Evolutionary conservation across 345 rosid species (phyloP).

Genomic region (Citrus hindsii): DNA sequence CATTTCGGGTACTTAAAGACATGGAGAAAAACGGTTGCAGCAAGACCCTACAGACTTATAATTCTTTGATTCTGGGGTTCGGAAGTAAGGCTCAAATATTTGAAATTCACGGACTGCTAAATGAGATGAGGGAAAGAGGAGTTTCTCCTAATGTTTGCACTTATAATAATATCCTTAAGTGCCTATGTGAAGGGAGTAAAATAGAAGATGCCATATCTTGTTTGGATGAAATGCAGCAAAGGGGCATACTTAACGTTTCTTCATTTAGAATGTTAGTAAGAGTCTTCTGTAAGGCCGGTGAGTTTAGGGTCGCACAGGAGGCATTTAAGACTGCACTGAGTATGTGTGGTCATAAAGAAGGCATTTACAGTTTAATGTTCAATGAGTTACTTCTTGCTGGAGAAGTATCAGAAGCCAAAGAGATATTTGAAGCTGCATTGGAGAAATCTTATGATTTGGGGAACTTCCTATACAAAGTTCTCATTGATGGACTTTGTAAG

Average conservation of each 20-base stretch:
- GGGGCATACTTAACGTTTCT: constrained; percentile 60
- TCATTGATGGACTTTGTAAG: constrained; percentile 67
- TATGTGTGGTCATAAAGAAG: constrained; percentile 81
- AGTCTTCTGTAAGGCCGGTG: constrained; percentile 70
- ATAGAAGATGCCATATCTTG: constrained; percentile 70
- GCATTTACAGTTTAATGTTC: constrained; percentile 73
- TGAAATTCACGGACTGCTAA: constrained; percentile 86
- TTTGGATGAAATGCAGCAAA: constrained; percentile 83
- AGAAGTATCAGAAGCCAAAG: constrained; percentile 58
- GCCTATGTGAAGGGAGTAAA: constrained; percentile 79
- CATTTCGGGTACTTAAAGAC: constrained; percentile 91
- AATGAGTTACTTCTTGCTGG: constrained; percentile 70
- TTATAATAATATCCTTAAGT: constrained; percentile 68
- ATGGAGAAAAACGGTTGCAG: constrained; percentile 90
- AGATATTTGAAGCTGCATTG: constrained; percentile 65
- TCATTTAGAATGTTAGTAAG: constrained; percentile 67
- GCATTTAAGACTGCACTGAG: constrained; percentile 73
- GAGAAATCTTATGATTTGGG: constrained; percentile 63
- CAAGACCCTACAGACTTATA: constrained; percentile 79
- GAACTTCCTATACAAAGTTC: constrained; percentile 60
- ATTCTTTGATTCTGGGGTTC: constrained; percentile 76
- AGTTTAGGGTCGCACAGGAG: constrained; percentile 64
- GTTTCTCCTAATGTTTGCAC: constrained; percentile 76
- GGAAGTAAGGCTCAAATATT: constrained; percentile 78
- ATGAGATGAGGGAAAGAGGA: constrained; percentile 95